These are phyloP conservation scores for Exserohilum rostratum DNA, from an alignment of 2,329 filamentous ascomycete species.

Conservation along the genomic window DNA sequence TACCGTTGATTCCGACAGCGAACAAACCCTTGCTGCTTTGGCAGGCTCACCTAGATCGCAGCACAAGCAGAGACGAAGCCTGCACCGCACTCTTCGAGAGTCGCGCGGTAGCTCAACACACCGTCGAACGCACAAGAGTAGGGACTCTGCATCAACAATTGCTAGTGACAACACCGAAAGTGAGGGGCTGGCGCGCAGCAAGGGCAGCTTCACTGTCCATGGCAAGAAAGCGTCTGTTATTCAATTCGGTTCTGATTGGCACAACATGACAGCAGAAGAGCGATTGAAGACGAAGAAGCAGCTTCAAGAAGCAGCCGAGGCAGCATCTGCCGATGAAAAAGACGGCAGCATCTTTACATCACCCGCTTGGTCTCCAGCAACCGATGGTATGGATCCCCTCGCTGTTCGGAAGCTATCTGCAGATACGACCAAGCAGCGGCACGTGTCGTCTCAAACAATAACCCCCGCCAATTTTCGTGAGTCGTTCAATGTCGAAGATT, in stretches of 20 bases:
- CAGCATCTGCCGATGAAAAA: conserved; percentile 32
- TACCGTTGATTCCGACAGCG: conserved; percentile 39
- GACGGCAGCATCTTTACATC: conserved; percentile 34
- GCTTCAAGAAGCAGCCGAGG: conserved; percentile 41
- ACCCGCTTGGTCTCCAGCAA: conserved; percentile 25
- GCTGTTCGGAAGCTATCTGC: conserved; percentile 29
- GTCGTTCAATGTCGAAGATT: conserved; percentile 27
- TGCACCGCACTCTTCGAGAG: conserved; percentile 89
- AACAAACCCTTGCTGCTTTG: conserved; percentile 31
- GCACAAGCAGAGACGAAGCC: conserved; percentile 78
- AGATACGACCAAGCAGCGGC: conserved; percentile 43
- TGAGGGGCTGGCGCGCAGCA: conserved; percentile 76
- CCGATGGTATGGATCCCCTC: conserved; percentile 27
- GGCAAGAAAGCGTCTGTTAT: conserved; percentile 98
- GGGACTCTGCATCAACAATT: conserved; percentile 70
- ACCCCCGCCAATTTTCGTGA: conserved; percentile 38
- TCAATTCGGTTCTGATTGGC: conserved; percentile 92
- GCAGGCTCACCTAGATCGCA: conserved; percentile 59
- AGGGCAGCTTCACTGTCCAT: conserved; percentile 92
- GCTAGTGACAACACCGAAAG: conserved; percentile 58
- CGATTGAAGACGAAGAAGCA: conserved; percentile 48
- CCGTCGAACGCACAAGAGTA: conserved; percentile 77
- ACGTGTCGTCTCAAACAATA: conserved; percentile 45
- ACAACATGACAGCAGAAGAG: conserved; percentile 58
- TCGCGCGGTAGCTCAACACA: conserved; percentile 67